Evolutionary conservation across 495 filamentous ascomycete genomes (phyloP), one percentile per base, ranked within the genome.

Genomic region (Talaromyces ruber): DNA sequence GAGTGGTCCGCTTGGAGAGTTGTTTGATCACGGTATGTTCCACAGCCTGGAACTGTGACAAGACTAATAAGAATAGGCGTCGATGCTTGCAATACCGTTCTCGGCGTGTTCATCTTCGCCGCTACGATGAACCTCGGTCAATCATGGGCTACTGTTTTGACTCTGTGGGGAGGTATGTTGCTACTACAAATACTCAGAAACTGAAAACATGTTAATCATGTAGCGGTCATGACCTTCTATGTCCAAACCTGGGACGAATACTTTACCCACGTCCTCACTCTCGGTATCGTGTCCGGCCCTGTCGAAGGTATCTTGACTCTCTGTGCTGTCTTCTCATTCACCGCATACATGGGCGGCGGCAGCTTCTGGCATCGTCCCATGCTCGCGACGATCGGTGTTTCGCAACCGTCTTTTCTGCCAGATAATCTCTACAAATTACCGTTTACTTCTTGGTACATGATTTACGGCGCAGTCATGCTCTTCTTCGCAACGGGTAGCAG

Each of bases 231-330:
- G 68, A 97, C 92, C 16, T 98, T 98, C 75, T 98, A 98, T 72
- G 87, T 98, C 24, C 94, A 97, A 72, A 98, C 94, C 30, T 98
- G 94, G 94, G 94, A 98, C 65, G 94, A 97, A 76, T 98, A 97
- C 75, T 95, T 97, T 76, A 98, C 94, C 39, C 90, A 96, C 70
- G 92, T 93, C 9, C 84, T 98, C 25, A 97, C 91, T 14, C 83
- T 98, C 0, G 94, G 94, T 59, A 78, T 98, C 66, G 81, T 98
- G 62, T 97, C 93, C 64, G 94, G 94, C 1, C 94, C 94, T 6
- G 94, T 98, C 47, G 94, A 98, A 75, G 94, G 94, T 30, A 88
- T 98, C 62, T 77, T 98, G 50, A 92, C 90, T 47, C 79, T 98
- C 4, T 89, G 88, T 66, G 70, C 81, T 29, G 86, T 98, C 39